phyloP scores from a whole-genome alignment of 345 rosid species.

The Triadica sebifera region DNA sequence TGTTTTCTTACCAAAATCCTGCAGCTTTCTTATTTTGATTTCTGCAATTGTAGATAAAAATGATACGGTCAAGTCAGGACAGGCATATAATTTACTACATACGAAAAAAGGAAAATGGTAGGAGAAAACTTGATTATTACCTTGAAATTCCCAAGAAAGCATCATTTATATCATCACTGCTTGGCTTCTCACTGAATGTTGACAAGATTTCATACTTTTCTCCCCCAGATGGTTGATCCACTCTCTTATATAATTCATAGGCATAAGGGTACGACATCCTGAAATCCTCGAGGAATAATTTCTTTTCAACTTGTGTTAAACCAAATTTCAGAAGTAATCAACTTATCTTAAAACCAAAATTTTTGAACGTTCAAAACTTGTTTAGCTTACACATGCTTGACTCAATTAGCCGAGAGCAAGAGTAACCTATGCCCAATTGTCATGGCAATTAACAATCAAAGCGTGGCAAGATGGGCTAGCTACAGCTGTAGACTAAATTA shows the following conservation, averaged over 20 bases:
- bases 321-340: background rate
- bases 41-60: slow-evolving; percentile 30
- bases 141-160: slow-evolving; percentile 68
- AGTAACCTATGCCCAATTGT: background rate
- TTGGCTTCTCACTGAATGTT: slow-evolving; percentile 57
- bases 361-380: background rate
- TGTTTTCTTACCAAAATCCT: slow-evolving; percentile 63
- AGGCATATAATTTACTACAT: background rate
- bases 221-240: slow-evolving; percentile 47
- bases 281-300: slow-evolving; percentile 8
- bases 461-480: background rate
- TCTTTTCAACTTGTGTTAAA: background rate
- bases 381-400: background rate
- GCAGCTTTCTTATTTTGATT: slow-evolving; percentile 51
- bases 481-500: background rate
- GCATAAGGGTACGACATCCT: slow-evolving; percentile 71
- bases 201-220: slow-evolving; percentile 66
- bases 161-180: slow-evolving; percentile 62
- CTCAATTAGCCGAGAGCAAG: too few relatives aligned
- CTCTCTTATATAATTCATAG: slow-evolving; percentile 75
- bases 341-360: background rate
- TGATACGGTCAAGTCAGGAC: background rate
- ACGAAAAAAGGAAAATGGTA: background rate
- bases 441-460: background rate
- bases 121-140: too few relatives aligned